Evolutionary conservation across 352 stramenopile genomes (phyloP).

Genomic region (Globisporangium camurandrum): DNA sequence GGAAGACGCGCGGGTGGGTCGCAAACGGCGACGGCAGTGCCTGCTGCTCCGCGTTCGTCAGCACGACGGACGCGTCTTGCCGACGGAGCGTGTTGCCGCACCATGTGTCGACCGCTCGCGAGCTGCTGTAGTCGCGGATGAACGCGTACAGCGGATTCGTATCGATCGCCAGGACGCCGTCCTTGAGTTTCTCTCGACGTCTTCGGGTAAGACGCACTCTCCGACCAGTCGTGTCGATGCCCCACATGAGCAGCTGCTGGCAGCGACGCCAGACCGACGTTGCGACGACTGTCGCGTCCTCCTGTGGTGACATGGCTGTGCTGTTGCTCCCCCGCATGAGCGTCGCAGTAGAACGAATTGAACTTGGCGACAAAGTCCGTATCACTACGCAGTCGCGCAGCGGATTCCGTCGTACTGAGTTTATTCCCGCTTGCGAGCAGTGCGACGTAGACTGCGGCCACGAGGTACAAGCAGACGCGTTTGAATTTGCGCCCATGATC

Average conservation of each 20-base stretch:
- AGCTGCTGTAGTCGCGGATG: neutral
- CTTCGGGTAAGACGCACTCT: neutral
- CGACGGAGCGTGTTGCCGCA: no score
- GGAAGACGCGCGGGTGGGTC: neutral
- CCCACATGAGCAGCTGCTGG: neutral
- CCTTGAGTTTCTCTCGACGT: neutral
- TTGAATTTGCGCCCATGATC: neutral
- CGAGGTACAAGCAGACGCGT: neutral
- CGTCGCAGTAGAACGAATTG: constrained; percentile 8
- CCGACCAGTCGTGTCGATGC: neutral
- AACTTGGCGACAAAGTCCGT: constrained; percentile 7
- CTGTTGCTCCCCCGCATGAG: neutral
- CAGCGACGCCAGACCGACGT: constrained; percentile 1
- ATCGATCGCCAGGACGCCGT: neutral
- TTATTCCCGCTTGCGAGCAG: constrained; percentile 2
- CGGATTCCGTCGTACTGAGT: neutral
- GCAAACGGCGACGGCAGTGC: constrained; percentile 1
- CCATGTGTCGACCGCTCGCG: neutral
- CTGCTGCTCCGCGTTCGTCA: neutral
- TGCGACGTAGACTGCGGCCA: neutral
- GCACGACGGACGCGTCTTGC: neutral
- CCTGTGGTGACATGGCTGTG: neutral
- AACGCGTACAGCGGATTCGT: neutral
- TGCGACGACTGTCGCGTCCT: neutral
- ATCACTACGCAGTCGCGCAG: neutral